A percentile compares a stretch with the other conserved stretches of the same genome.
phyloP scores from a whole-genome alignment of 805 yeast species.

The Lipomyces mesembrius region DNA sequence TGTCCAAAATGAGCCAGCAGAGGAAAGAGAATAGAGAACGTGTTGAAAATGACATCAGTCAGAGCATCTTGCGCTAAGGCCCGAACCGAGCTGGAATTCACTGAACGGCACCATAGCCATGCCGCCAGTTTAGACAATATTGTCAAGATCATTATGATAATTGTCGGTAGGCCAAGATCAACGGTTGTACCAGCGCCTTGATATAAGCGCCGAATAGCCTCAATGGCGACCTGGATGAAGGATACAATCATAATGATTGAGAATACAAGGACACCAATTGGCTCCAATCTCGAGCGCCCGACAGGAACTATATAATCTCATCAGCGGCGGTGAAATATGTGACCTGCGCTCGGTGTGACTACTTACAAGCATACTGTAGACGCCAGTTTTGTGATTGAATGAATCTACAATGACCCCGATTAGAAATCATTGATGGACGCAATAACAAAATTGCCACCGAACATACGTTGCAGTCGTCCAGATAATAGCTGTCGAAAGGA shows the following conservation, averaged over 20 bases:
- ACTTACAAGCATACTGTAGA: conserved; percentile 21
- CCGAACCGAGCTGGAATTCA: conserved; percentile 68
- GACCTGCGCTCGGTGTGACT: not conserved
- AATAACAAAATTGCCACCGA: not conserved
- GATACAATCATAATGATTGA: conserved; percentile 72
- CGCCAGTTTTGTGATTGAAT: conserved; percentile 24
- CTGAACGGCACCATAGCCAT: conserved; percentile 63
- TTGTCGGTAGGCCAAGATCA: conserved; percentile 55
- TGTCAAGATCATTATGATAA: conserved; percentile 65
- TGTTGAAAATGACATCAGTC: conserved; percentile 74
- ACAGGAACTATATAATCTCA: conserved; percentile 53
- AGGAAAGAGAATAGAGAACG: conserved; percentile 67
- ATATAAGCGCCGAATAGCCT: conserved; percentile 58
- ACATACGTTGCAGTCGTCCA: conserved; percentile 53
- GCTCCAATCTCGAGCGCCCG: conserved; percentile 74
- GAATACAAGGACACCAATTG: conserved; percentile 75
- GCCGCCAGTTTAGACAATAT: conserved; percentile 62
- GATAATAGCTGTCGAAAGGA: conserved; percentile 74
- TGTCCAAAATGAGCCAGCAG: conserved; percentile 57
- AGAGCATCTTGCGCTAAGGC: conserved; percentile 82
- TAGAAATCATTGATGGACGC: no score
- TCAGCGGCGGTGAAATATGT: not conserved
- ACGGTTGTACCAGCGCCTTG: conserved; percentile 48
- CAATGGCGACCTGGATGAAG: conserved; percentile 72
- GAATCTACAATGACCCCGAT: conserved; percentile 7